A percentile compares a stretch with the other conserved stretches of the same genome.
Evolutionary conservation across 2,329 filamentous ascomycete genomes (phyloP).

Genomic region (Setomelanomma holmii): DNA sequence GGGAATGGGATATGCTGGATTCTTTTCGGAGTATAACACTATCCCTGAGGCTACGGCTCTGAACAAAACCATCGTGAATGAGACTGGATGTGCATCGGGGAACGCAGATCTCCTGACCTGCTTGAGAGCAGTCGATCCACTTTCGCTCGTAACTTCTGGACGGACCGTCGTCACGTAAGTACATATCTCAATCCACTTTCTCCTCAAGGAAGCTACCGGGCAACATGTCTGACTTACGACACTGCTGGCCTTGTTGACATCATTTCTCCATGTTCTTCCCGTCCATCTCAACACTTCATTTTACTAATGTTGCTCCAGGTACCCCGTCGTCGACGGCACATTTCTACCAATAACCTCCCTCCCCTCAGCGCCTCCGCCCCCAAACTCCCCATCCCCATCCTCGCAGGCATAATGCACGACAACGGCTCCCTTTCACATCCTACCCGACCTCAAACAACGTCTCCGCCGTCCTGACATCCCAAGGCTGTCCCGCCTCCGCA

Average conservation of each 20-base stretch:
- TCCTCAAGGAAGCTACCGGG: no score
- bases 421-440: slow-evolving; percentile 38
- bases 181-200: neutral
- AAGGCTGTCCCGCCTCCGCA: slow-evolving; percentile 21
- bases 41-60: slow-evolving; percentile 28
- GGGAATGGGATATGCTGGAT: slow-evolving; percentile 27
- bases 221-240: no score
- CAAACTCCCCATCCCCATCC: slow-evolving; percentile 24
- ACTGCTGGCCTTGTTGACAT: no score
- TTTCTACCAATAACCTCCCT: slow-evolving; percentile 36
- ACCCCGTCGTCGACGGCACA: slow-evolving; percentile 43
- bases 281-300: neutral
- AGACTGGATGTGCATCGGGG: slow-evolving; percentile 29
- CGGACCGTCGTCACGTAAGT: neutral
- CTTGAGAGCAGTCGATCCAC: slow-evolving; percentile 29
- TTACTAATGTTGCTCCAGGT: slow-evolving; percentile 15
- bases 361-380: slow-evolving; percentile 24
- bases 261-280: no score
- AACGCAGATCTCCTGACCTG: slow-evolving; percentile 26
- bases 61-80: slow-evolving; percentile 30
- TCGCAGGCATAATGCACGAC: slow-evolving; percentile 41
- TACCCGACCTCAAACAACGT: slow-evolving; percentile 32
- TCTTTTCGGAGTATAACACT: slow-evolving; percentile 33
- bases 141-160: slow-evolving; percentile 21
- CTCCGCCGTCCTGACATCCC: slow-evolving; percentile 25